Conservation (phyloP, 441 rosid species). For the Populus hybrid region DNA sequence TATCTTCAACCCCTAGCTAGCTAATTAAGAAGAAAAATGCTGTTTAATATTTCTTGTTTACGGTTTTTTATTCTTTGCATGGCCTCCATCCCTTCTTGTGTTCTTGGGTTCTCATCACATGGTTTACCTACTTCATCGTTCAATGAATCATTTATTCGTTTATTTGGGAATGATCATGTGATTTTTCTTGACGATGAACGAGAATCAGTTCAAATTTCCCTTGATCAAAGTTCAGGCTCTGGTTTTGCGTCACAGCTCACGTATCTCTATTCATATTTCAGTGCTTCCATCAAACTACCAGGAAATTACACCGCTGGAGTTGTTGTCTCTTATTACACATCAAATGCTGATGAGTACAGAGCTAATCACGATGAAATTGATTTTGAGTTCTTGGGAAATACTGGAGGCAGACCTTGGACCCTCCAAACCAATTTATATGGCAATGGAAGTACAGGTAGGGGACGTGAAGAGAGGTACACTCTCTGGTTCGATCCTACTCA, state of each 20-base stretch:
- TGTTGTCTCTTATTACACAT: conserved; percentile 30
- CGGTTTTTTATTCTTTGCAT: conserved; percentile 5
- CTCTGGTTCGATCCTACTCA: conserved; percentile 35
- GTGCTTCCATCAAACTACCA: conserved; percentile 32
- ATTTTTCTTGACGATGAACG: neutral
- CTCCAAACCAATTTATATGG: conserved; percentile 39
- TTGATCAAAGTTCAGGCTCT: conserved; percentile 17
- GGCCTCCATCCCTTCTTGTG: neutral
- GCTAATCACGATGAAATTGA: conserved; percentile 34
- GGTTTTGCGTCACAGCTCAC: conserved; percentile 22
- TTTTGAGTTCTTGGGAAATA: conserved; percentile 41
- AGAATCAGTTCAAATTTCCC: conserved; percentile 12
- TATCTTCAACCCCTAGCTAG: neutral
- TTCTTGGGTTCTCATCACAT: neutral
- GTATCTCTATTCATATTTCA: conserved; percentile 20
- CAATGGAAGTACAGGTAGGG: conserved; percentile 24
- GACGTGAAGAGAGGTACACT: conserved; percentile 33
- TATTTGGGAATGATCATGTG: conserved; percentile 10
- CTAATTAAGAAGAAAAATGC: neutral
- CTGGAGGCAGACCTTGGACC: conserved; percentile 28
- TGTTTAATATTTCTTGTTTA: neutral
- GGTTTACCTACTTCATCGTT: neutral
- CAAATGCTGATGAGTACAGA: conserved; percentile 21
- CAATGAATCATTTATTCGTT: neutral
- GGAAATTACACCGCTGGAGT: conserved; percentile 33